Evolutionary conservation across 306 rosid genomes (phyloP), one percentile per base, ranked within the genome.

Genomic region (Quercus glauca): DNA sequence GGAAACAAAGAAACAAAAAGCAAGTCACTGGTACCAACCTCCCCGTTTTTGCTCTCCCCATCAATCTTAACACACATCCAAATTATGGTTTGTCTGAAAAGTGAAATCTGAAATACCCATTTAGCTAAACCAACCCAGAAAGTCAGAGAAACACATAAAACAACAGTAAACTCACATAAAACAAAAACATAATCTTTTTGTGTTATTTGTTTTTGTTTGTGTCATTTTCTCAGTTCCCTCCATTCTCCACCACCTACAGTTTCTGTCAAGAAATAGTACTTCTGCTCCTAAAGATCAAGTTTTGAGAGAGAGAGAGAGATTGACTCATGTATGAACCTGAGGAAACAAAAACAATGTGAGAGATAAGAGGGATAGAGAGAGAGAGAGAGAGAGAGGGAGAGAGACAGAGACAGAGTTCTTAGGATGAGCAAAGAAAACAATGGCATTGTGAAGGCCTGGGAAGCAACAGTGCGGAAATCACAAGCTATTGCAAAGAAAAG

Each of bases 391-490:
- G 17, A 19, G n/a, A 21, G 29, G 4, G 33, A 56, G 69, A 71
- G 67, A 13, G 15, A 43, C 59, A 21, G 67, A 72, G 63, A 13
- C n/a, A 83, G 75, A 71, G 81, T 73, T 72, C 80, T 12, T 84
- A 90, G 85, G 86, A 94, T 94, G 99, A 91, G 91, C 91, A 91
- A 70, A 80, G 97, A 91, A 78, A 78, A 80, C 17, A 79, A 72
- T 31, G 91, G 91, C 85, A 76, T 87, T 74, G 86, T 80, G 13
- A 91, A 89, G 76, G 86, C 83, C 41, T 91, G 94, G 93, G 90
- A 92, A 81, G 74, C 88, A 78, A 84, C 89, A 8, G 87, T 91
- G 71, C 84, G 97, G 0, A 91, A 88, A 91, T 83, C 99, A 28
- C 87, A 86, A 20, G 75, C 80, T 37, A 65, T 83, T 81, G 78